Evolutionary conservation across 495 filamentous ascomycete species (phyloP), one percentile per base, ranked within the genome.

Genomic region (Penicillium egyptiacum): DNA sequence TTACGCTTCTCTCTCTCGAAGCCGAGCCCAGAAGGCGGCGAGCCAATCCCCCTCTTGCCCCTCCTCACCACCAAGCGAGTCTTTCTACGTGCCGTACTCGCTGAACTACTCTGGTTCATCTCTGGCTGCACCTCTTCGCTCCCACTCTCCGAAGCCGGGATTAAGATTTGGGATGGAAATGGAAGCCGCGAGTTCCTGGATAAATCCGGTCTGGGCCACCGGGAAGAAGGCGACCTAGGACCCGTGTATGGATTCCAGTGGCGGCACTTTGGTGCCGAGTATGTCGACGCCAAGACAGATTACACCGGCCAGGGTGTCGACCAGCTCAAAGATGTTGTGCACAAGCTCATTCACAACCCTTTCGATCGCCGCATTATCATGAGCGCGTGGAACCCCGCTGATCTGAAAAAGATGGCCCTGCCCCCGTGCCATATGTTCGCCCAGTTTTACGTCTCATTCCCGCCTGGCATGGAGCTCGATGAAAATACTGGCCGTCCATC

Each of bases 361-460:
- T 95, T 89, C 66, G 94, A 98, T 67, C 82, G 94, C 2, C 75
- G 94, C 26, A 89, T 98, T 59, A 89, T 98, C 59, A 79, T 98
- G 54, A 86, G 79, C 53, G 94, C 94, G 1, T 98, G 94, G 94
- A 98, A 98, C 67, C 91, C 91, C 3, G 81, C 82, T 5, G 94
- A 96, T 69, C 63, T 98, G 63, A 73, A 73, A 45, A 85, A 89
- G 71, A 98, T 98, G 94, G 94, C 91, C 2, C 79, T 98, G 19
- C 94, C 94, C 59, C 94, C 95, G 4, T 98, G 94, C 67, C 94
- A 98, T 71, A 96, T 98, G 94, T 96, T 98, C 75, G 93, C 93
- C 14, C 95, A 98, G 74, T 98, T 98, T 66, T 97, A 97, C 64
- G 92, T 98, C 37, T 90, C 87, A 1, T 97, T 83, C 70, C 88